Base-by-base conservation (phyloP, 768 basidiomycete species). In the Cyathus striatus region DNA sequence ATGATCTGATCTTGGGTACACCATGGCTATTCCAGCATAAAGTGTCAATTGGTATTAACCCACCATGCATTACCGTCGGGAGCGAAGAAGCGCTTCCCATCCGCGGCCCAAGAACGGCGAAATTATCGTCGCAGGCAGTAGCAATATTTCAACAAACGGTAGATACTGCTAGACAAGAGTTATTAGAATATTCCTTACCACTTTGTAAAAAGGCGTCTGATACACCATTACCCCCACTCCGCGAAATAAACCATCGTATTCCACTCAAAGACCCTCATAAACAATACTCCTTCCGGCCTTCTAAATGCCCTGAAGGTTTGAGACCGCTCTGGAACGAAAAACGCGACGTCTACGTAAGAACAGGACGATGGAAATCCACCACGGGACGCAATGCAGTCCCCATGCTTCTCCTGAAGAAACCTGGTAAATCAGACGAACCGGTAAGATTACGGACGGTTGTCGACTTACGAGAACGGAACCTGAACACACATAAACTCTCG, bases 1-100 rank as follows among this genome's bases (percentile, higher is more conserved):
- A 75, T 43, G 65, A 75, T 27, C 1, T 69, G 0, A 66, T 72
- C 1, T 47, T 73, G 0, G 66, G 71, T 0, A 70, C 66, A 0
- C 70, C 67, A 0, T 72, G 63, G 42, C 18, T 72, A 2, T 68
- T 44, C 41, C 64, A 68, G 27, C 53, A 68, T 38, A 40, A 52
- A n/a, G 48, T 60, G 0, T 41, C 43, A 0, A 9, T 65, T 3
- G 61, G 62, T 1, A 48, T 62, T 3, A 64, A 63, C 23, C 58
- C 58, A 3, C 10, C 58, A 3, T 36, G 47, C 0, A 49, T 65
- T 0, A 34, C 64, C 0, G 50, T 65, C 32, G 64, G 64, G 0
- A 54, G 53, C 23, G 43, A 48, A 0, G 33, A 7, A 2, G 20
- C 55, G 0, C 16, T 54, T 7, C 51, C 57, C 0, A 46, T 65